These are phyloP conservation scores for Chaetoscypha palmicola DNA, from an alignment of 2,329 filamentous ascomycete species.

Conservation along the genomic window DNA sequence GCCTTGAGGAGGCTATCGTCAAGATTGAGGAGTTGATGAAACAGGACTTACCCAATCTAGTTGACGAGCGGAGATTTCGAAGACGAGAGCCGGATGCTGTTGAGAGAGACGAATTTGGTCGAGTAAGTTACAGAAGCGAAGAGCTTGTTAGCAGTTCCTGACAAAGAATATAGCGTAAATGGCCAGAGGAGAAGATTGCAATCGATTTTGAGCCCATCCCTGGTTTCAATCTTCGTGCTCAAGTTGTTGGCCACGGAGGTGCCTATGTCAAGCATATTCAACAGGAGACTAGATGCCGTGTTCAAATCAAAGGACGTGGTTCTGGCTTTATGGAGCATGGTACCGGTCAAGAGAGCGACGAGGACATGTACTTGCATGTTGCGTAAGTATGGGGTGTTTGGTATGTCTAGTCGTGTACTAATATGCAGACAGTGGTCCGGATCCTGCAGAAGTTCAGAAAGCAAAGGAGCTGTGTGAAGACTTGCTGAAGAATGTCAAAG, in stretches of 20 bases:
- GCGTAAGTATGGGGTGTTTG: conserved; percentile 74
- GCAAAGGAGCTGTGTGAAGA: conserved; percentile 88
- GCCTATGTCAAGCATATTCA: conserved; percentile 98
- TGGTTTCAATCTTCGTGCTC: conserved; percentile 91
- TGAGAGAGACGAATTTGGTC: conserved; percentile 84
- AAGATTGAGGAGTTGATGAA: conserved; percentile 95
- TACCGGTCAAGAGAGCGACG: conserved; percentile 86
- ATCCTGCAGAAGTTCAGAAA: conserved; percentile 75
- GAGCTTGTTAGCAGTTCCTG: background rate
- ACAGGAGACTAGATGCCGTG: conserved; percentile 86
- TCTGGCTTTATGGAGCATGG: conserved; percentile 89
- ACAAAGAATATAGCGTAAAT: conserved; percentile 71
- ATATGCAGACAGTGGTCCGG: conserved; percentile 60
- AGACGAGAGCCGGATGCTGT: conserved; percentile 71
- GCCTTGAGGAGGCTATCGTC: conserved; percentile 78
- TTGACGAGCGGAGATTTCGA: conserved; percentile 89
- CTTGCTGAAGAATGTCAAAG: conserved; percentile 75
- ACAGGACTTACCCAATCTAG: conserved; percentile 88
- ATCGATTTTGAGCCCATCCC: conserved; percentile 85
- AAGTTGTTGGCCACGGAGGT: conserved; percentile 90
- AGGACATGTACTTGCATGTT: conserved; percentile 94
- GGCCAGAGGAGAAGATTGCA: conserved; percentile 93
- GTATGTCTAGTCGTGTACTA: too few species aligned
- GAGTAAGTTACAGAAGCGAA: conserved; percentile 50
- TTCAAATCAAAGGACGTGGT: conserved; percentile 95